Percentiles rank a stretch among this genome's conserved stretches.
These are phyloP conservation scores for Monosporozyma servazzii DNA, from an alignment of 805 yeast genomes.

Conservation along the genomic window DNA sequence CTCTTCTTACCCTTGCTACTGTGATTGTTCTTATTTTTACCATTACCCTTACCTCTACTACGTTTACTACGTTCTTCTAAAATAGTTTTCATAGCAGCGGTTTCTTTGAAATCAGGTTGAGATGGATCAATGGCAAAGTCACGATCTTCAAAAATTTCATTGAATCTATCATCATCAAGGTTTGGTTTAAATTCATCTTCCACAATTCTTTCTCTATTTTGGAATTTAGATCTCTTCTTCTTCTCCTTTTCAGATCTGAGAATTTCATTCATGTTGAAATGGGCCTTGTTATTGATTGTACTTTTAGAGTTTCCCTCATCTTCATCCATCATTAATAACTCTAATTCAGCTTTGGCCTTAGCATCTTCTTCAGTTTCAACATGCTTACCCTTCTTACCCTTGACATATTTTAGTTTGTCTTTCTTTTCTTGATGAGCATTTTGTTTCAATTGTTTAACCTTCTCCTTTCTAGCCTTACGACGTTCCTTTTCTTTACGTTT, in stretches of 20 bases:
- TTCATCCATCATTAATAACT: constrained; percentile 41
- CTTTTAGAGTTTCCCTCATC: constrained; percentile 37
- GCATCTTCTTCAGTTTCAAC: constrained; percentile 28
- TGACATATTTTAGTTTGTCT: constrained; percentile 31
- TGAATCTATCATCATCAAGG: constrained; percentile 76
- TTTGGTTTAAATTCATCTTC: constrained; percentile 58
- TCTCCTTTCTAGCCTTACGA: constrained; percentile 73
- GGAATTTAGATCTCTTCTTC: constrained; percentile 39
- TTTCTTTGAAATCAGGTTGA: constrained; percentile 79
- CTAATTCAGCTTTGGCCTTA: constrained; percentile 59
- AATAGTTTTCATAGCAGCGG: constrained; percentile 77
- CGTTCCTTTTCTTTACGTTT: constrained; percentile 89
- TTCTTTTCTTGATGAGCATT: constrained; percentile 44
- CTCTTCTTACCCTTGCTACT: not conserved
- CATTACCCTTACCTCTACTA: constrained; percentile 20
- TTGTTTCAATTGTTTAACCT: constrained; percentile 51
- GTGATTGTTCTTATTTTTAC: constrained; percentile 13
- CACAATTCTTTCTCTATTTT: constrained; percentile 40
- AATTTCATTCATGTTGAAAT: constrained; percentile 73
- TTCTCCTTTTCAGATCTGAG: constrained; percentile 63
- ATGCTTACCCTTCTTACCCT: constrained; percentile 16
- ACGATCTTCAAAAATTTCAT: constrained; percentile 72
- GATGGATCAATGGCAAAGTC: constrained; percentile 94
- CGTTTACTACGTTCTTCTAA: constrained; percentile 65
- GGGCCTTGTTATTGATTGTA: constrained; percentile 38